Evolutionary conservation across 768 basidiomycete species (phyloP).

Genomic region (Suillus clintonianus): DNA sequence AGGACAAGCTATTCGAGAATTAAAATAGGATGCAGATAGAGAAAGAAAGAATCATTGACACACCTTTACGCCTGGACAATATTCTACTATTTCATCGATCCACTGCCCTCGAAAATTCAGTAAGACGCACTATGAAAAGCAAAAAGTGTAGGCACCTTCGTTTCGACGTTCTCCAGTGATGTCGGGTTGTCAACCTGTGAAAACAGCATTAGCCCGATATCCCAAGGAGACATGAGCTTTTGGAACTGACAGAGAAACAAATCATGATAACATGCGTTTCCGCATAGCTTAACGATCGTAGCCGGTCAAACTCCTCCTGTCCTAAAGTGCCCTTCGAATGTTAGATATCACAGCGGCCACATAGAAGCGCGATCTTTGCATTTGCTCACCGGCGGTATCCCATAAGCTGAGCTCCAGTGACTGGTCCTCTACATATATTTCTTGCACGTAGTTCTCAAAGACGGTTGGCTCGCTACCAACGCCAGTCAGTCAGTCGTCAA

Average conservation of each 20-base stretch:
- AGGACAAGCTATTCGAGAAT: conserved; percentile 65
- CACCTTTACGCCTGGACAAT: conserved; percentile 95
- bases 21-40: no score
- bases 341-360: conserved; percentile 26
- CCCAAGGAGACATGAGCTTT: background rate
- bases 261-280: conserved; percentile 97
- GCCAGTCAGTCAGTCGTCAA: conserved; percentile 5
- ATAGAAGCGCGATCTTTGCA: background rate
- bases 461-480: conserved; percentile 81
- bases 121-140: background rate
- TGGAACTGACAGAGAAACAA: conserved; percentile 80
- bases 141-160: conserved; percentile 60
- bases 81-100: conserved; percentile 90
- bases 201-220: background rate
- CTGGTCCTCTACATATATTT: conserved; percentile 84
- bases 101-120: conserved; percentile 53
- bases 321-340: conserved; percentile 51
- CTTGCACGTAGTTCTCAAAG: conserved; percentile 97
- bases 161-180: conserved; percentile 95
- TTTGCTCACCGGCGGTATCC: conserved; percentile 87
- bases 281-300: conserved; percentile 93
- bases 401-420: conserved; percentile 89
- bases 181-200: conserved; percentile 86
- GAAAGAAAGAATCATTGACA: conserved; percentile 18
- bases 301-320: conserved; percentile 93